Evolutionary conservation across 768 basidiomycete genomes (phyloP).

Genomic region (Hygrocybe coccinea): DNA sequence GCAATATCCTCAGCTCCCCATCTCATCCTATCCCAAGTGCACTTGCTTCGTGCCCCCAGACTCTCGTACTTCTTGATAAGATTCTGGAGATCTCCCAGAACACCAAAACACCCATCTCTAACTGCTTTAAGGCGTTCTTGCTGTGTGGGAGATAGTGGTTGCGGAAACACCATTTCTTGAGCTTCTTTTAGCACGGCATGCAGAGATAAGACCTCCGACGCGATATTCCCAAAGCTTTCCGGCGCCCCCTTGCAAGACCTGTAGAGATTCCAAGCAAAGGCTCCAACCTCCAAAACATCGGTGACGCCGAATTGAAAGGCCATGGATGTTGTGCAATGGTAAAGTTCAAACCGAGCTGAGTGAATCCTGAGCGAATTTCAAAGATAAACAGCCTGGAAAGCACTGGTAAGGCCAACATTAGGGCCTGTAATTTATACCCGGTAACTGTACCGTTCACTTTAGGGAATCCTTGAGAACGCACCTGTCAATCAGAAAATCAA

Average conservation of each 20-base stretch:
- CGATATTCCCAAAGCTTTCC: conserved; percentile 3
- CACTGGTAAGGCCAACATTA: too few species aligned
- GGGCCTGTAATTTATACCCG: too few species aligned
- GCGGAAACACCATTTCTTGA: conserved; percentile 16
- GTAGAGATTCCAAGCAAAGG: conserved; percentile 10
- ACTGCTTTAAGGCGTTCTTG: conserved; percentile 13
- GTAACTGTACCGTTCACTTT: too few species aligned
- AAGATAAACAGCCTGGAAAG: too few species aligned
- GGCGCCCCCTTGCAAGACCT: conserved; percentile 8
- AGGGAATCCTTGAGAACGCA: too few species aligned
- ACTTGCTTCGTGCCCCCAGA: not conserved
- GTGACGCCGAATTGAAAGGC: too few species aligned
- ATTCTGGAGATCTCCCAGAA: conserved; percentile 20
- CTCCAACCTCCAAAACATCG: conserved; percentile 3
- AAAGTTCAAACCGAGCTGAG: too few species aligned
- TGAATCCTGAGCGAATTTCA: too few species aligned
- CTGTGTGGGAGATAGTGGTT: conserved; percentile 31
- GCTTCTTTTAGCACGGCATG: conserved; percentile 10
- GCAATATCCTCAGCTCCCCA: conserved; percentile 3
- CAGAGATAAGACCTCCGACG: conserved; percentile 8
- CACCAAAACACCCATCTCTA: conserved; percentile 10
- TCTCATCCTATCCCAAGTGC: conserved; percentile 15
- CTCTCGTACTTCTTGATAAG: conserved; percentile 23
- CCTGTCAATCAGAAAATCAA: too few species aligned
- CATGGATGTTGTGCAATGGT: too few species aligned